Conservation (phyloP, 2,329 filamentous ascomycete species). For the Torrubiella hemipterigena region DNA sequence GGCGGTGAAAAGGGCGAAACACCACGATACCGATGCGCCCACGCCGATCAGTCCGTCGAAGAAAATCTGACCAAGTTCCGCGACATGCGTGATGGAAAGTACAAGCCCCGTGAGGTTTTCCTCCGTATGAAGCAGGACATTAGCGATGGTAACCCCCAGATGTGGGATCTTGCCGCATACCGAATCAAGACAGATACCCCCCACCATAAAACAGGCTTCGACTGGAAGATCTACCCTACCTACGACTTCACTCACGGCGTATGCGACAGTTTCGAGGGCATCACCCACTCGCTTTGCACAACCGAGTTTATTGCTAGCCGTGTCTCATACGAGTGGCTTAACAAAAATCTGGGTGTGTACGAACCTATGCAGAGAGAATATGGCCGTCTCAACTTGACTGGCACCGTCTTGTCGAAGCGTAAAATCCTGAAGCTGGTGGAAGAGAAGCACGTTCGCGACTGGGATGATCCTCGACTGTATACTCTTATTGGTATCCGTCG, state of each 20-base stretch:
- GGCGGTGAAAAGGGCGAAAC: conserved; percentile 57
- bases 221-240: conserved; percentile 90
- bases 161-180: conserved; percentile 94
- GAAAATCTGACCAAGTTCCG: conserved; percentile 74
- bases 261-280: conserved; percentile 83
- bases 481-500: conserved; percentile 76
- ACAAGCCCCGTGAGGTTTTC: conserved; percentile 71
- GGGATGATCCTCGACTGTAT: conserved; percentile 86
- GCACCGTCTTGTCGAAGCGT: conserved; percentile 80
- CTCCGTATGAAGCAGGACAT: conserved; percentile 91
- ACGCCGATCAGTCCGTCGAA: conserved; percentile 63
- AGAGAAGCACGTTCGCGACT: conserved; percentile 66
- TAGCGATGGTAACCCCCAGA: conserved; percentile 74
- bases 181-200: conserved; percentile 60
- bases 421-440: conserved; percentile 71
- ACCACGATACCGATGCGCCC: conserved; percentile 66
- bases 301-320: conserved; percentile 81
- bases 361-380: conserved; percentile 91
- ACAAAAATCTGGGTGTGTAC: conserved; percentile 71
- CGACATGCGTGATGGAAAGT: conserved; percentile 85
- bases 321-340: conserved; percentile 83
- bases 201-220: conserved; percentile 67
- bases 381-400: conserved; percentile 53
- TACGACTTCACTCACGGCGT: conserved; percentile 90
- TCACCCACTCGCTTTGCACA: conserved; percentile 87